Percentiles rank a stretch among this genome's conserved stretches.
These are phyloP conservation scores for Lojkania enalia DNA, from an alignment of 2,329 filamentous ascomycete species.

Conservation along the genomic window DNA sequence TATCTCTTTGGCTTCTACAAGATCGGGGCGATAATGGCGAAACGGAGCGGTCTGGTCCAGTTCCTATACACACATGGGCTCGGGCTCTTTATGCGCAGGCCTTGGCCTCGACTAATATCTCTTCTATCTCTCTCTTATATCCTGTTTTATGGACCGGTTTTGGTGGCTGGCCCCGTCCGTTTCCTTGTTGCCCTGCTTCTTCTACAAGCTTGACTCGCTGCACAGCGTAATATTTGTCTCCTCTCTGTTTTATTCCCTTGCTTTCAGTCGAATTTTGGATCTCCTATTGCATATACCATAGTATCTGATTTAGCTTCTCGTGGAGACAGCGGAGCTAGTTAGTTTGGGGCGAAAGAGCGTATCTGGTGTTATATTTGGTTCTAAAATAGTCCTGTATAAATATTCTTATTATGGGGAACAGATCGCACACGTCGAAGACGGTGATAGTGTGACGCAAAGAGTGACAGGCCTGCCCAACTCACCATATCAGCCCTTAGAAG, in stretches of 20 bases:
- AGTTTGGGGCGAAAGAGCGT: conserved; percentile 24
- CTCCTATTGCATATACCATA: conserved; percentile 44
- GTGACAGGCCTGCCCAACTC: no score
- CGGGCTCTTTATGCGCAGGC: conserved; percentile 29
- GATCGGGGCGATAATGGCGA: conserved; percentile 38
- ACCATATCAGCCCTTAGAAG: no score
- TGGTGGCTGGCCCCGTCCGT: conserved; percentile 46
- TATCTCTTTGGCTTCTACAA: conserved; percentile 21
- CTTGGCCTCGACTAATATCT: conserved; percentile 41
- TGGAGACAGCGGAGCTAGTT: conserved; percentile 25
- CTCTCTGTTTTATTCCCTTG: conserved; percentile 23
- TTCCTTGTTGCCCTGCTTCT: conserved; percentile 29
- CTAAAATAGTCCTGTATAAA: conserved; percentile 33
- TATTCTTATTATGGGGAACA: conserved; percentile 14
- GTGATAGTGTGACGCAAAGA: no score
- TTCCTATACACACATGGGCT: conserved; percentile 38
- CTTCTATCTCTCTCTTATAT: conserved; percentile 41
- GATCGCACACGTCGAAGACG: no score
- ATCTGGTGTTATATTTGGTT: conserved; percentile 17
- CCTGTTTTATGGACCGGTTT: conserved; percentile 35
- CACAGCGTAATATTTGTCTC: conserved; percentile 31
- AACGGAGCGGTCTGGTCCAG: conserved; percentile 40
- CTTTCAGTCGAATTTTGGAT: conserved; percentile 22
- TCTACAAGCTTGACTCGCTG: conserved; percentile 21
- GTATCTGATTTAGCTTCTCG: conserved; percentile 32